These are phyloP conservation scores for Yarrowia keelungensis DNA, from an alignment of 805 yeast species.

Conservation along the genomic window DNA sequence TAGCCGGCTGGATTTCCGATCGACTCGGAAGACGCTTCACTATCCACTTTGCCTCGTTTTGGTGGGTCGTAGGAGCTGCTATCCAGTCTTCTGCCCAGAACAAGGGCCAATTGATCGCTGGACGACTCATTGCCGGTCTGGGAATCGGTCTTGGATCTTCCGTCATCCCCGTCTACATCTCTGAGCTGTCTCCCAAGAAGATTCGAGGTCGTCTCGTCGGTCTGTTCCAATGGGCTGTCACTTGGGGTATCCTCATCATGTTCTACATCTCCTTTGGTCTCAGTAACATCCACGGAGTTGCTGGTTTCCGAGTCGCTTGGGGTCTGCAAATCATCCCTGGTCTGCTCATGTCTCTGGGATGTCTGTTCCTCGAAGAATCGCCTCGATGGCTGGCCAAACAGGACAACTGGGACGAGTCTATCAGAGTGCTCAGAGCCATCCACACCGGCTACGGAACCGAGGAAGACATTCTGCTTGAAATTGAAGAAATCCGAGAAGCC, in stretches of 20 bases:
- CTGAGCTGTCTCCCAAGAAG: slow-evolving; percentile 67
- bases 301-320: slow-evolving; percentile 71
- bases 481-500: slow-evolving; percentile 66
- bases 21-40: slow-evolving; percentile 62
- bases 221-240: slow-evolving; percentile 66
- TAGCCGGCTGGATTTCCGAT: slow-evolving; percentile 60
- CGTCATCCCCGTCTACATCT: slow-evolving; percentile 69
- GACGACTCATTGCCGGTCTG: slow-evolving; percentile 66
- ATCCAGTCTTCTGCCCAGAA: slow-evolving; percentile 58
- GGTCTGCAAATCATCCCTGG: slow-evolving; percentile 63
- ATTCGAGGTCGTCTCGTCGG: slow-evolving; percentile 69
- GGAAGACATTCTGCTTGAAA: slow-evolving; percentile 59
- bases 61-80: slow-evolving; percentile 70
- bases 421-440: slow-evolving; percentile 48
- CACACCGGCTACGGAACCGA: slow-evolving; percentile 49
- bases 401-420: slow-evolving; percentile 59
- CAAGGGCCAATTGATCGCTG: slow-evolving; percentile 57
- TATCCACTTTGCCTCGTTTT: slow-evolving; percentile 59
- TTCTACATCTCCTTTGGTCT: slow-evolving; percentile 63
- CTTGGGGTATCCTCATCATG: slow-evolving; percentile 69
- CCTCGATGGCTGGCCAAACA: slow-evolving; percentile 58
- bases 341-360: slow-evolving; percentile 55
- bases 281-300: slow-evolving; percentile 55
- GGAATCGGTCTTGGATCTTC: slow-evolving; percentile 73
- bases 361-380: slow-evolving; percentile 52